phyloP scores from a whole-genome alignment of 768 basidiomycete genomes.

The Lactarius indigo region DNA sequence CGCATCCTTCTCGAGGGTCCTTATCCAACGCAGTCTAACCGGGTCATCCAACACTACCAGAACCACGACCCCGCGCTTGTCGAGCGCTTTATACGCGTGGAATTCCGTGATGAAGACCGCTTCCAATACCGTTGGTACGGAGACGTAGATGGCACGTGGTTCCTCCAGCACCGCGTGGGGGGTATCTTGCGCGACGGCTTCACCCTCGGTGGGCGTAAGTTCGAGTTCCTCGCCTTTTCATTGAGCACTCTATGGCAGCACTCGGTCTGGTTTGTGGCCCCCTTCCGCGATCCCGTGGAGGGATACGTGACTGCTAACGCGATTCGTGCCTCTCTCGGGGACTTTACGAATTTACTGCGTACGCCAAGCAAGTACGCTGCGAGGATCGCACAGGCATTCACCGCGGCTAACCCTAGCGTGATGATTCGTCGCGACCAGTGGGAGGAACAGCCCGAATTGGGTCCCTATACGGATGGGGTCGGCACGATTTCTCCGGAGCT shows the following conservation, averaged over 20 bases:
- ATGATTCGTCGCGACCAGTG: constrained; percentile 55
- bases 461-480: constrained; percentile 71
- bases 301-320: constrained; percentile 53
- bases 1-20: constrained; percentile 75
- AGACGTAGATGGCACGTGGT: constrained; percentile 54
- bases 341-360: constrained; percentile 48
- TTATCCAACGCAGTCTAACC: constrained; percentile 70
- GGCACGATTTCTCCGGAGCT: constrained; percentile 70
- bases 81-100: constrained; percentile 75
- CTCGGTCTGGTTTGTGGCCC: constrained; percentile 76
- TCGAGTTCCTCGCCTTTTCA: constrained; percentile 83
- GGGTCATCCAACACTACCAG: constrained; percentile 65
- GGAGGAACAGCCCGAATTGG: constrained; percentile 59
- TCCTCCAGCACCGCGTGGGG: constrained; percentile 39
- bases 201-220: constrained; percentile 61
- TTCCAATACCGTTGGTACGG: constrained; percentile 68
- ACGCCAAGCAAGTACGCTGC: constrained; percentile 80
- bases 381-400: constrained; percentile 79
- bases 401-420: constrained; percentile 74
- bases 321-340: constrained; percentile 64
- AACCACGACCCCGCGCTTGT: constrained; percentile 39
- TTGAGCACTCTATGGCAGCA: constrained; percentile 74
- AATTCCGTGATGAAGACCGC: constrained; percentile 80
- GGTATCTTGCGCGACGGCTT: constrained; percentile 60
- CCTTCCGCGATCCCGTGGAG: constrained; percentile 48